Conservation (phyloP, 2,329 filamentous ascomycete genomes). For the Paecilomyces fulvus region DNA sequence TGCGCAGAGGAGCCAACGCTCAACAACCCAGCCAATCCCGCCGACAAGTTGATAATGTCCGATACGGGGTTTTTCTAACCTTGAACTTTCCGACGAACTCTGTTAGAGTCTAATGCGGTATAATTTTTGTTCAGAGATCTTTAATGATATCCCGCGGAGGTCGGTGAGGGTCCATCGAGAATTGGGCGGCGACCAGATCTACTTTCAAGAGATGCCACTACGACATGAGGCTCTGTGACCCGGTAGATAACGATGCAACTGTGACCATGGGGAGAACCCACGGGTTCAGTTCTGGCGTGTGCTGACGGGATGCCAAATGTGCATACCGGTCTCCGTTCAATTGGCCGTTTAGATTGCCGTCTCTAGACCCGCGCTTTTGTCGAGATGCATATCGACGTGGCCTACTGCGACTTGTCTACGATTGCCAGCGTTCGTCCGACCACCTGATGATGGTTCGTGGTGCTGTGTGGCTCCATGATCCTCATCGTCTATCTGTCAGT, state of each 20-base stretch:
- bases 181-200: background rate
- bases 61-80: background rate
- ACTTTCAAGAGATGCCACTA: background rate
- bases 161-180: background rate
- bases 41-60: background rate
- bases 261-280: background rate
- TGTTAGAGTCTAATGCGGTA: background rate
- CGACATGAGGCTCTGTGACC: background rate
- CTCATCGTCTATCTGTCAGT: background rate
- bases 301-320: background rate
- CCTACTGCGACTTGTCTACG: slow-evolving; percentile 1
- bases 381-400: slow-evolving; percentile 5
- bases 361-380: background rate
- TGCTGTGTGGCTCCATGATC: background rate
- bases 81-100: background rate
- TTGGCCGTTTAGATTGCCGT: slow-evolving; percentile 1
- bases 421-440: background rate
- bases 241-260: background rate
- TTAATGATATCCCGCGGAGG: background rate
- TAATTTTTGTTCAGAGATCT: background rate
- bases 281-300: background rate
- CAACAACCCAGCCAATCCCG: background rate
- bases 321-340: slow-evolving; percentile 1
- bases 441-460: background rate
- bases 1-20: background rate